Base-by-base conservation (phyloP, 306 rosid species). In the Trifolium dubium region DNA sequence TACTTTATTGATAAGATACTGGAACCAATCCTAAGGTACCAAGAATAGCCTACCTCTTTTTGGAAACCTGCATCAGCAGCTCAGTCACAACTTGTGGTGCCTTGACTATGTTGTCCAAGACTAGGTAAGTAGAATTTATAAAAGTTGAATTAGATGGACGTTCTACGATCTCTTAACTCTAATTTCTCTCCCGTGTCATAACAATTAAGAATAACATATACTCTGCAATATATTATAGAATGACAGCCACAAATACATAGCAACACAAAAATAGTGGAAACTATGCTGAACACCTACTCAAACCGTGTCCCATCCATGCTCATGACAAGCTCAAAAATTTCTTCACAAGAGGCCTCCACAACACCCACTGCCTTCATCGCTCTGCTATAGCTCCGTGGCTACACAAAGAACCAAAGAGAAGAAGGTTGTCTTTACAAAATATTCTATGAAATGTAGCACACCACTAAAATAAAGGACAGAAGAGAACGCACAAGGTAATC, bases 351-450 rank as follows among this genome's bases (percentile, higher is more conserved):
- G 39, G 96, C 99, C 86, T 92, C 99, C 86, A 94, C 99, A 61
- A 94, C 96, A 73, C 99, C 99, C 68, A 87, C 97, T 77, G 99
- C 99, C 85, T 94, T 94, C 99, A 94, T 94, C 76, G 99, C 99
- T 80, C 92, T 87, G 83, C 99, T 90, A 78, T 86, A 92, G 83
- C 98, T 94, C 90, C 99, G 88, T 69, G 99, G 99, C 99, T 94
- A 84, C 91, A 87, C 29, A 73, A 63, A 73, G 69, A 87, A 77
- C 78, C 77, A 75, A 69, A 77, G 39, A 70, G 77, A 80, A 55
- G 67, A 78, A 77, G 30, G 66, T 75, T 74, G 73, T 67, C 75
- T 77, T 39, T 49, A 77, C 34, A 59, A 75, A 81, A 68, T 56
- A 72, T 50, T 61, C 44, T 34, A 23, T 55, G 10, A 67, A 55